Evolutionary conservation across 176 grass and related monocot species (phyloP).

Genomic region (Cocos nucifera): DNA sequence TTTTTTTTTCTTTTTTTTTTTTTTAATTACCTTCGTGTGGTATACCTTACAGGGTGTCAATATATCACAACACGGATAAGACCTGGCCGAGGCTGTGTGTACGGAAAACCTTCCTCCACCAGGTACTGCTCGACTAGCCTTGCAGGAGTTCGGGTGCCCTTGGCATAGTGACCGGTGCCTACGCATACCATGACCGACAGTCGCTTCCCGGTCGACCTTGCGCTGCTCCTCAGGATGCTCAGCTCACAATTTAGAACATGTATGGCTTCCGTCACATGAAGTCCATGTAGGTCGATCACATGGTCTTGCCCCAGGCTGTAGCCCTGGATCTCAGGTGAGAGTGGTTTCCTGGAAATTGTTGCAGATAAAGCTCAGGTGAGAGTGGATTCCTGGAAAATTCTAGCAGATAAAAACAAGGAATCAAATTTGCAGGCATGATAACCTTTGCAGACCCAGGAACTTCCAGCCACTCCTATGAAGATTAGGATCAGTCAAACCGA

Average conservation of each 20-base stretch:
- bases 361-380: neutral
- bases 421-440: too few relatives aligned
- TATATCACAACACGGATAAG: conserved; percentile 65
- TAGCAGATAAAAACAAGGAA: neutral
- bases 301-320: conserved; percentile 57
- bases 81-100: conserved; percentile 49
- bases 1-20: conserved; percentile 8
- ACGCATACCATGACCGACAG: conserved; percentile 51
- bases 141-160: conserved; percentile 29
- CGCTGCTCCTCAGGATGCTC: conserved; percentile 52
- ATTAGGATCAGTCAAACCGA: too few relatives aligned
- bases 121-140: conserved; percentile 85
- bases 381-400: conserved; percentile 21
- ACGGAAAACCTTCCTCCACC: conserved; percentile 59
- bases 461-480: too few relatives aligned
- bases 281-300: conserved; percentile 60
- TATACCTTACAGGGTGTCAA: conserved; percentile 28
- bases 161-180: conserved; percentile 15
- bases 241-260: conserved; percentile 72
- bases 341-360: conserved; percentile 32
- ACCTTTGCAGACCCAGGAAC: too few relatives aligned
- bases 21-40: neutral
- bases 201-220: conserved; percentile 42
- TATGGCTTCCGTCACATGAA: conserved; percentile 56
- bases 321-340: conserved; percentile 45